Percentiles rank a stretch among this genome's conserved stretches.
These are phyloP conservation scores for Pseudopithomyces maydicus DNA, from an alignment of 2,329 filamentous ascomycete genomes.

Conservation along the genomic window DNA sequence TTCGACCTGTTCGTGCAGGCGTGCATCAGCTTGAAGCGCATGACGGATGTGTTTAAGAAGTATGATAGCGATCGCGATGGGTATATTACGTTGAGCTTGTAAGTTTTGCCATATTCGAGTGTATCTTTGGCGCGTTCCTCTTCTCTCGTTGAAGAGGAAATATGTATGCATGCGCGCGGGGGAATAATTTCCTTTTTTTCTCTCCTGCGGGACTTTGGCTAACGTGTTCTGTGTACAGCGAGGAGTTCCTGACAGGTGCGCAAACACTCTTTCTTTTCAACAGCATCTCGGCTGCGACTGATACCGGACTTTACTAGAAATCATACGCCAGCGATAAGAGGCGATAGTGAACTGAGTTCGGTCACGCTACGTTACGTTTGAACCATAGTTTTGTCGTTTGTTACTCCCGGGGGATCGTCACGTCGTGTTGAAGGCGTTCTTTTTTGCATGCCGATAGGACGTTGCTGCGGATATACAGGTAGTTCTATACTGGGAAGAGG, in stretches of 20 bases:
- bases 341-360: no score
- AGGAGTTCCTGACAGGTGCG: constrained; percentile 61
- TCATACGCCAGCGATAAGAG: constrained; percentile 45
- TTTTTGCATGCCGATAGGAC: no score
- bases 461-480: not conserved
- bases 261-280: constrained; percentile 61
- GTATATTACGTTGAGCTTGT: constrained; percentile 67
- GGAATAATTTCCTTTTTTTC: no score
- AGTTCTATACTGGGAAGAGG: no score
- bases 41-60: constrained; percentile 99
- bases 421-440: no score
- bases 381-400: no score
- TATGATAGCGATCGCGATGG: constrained; percentile 97
- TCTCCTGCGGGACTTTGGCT: constrained; percentile 8
- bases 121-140: no score
- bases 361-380: no score
- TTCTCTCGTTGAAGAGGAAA: no score
- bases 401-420: no score
- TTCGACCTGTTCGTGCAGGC: constrained; percentile 98
- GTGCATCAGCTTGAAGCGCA: constrained; percentile 93
- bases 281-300: constrained; percentile 56
- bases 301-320: constrained; percentile 58
- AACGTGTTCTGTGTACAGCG: constrained; percentile 38
- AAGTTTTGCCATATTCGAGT: constrained; percentile 46
- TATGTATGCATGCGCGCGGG: no score